Evolutionary conservation across 345 rosid species (phyloP).

Genomic region (Syzygium aromaticum): DNA sequence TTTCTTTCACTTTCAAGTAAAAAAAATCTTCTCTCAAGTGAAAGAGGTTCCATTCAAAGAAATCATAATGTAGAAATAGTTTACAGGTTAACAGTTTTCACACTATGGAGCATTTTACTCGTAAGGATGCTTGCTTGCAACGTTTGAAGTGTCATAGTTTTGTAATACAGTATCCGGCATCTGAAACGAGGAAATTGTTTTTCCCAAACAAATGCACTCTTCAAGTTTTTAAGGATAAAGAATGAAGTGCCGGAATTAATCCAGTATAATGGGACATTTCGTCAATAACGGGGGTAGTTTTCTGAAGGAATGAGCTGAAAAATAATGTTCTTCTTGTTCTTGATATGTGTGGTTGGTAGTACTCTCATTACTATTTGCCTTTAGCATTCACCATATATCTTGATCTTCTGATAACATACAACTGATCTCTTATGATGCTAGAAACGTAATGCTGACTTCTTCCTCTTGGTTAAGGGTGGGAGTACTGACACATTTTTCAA

Average conservation of each 20-base stretch:
- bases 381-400: neutral
- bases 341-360: neutral
- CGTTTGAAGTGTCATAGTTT: neutral
- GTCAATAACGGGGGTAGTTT: neutral
- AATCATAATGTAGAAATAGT: neutral
- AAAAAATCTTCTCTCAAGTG: neutral
- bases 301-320: neutral
- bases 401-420: neutral
- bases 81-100: neutral
- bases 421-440: neutral
- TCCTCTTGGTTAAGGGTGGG: neutral
- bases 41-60: neutral
- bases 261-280: neutral
- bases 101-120: neutral
- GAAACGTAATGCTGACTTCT: neutral
- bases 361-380: neutral
- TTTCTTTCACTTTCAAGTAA: neutral
- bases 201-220: neutral
- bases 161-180: neutral
- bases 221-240: neutral
- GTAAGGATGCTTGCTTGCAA: neutral
- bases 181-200: neutral
- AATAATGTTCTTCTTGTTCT: neutral
- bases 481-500: neutral
- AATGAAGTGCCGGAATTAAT: neutral